Percentiles rank a stretch among this genome's conserved stretches.
phyloP scores from a whole-genome alignment of 2,329 filamentous ascomycete genomes.

The Pleurostoma richardsiae region DNA sequence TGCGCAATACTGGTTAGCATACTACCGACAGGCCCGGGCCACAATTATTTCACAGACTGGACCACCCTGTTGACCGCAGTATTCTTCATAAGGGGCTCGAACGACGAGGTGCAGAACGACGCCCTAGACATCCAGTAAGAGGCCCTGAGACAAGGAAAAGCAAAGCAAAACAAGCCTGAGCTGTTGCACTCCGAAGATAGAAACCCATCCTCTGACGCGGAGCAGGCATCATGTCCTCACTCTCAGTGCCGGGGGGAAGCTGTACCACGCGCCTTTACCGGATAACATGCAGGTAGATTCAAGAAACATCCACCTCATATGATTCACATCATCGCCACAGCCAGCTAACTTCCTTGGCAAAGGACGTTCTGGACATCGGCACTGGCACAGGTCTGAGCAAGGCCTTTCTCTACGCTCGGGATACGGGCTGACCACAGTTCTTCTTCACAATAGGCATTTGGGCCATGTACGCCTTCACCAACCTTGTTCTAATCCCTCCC shows the following conservation, averaged over 20 bases:
- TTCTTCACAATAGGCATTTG: slow-evolving; percentile 19
- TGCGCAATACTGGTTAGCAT: slow-evolving; percentile 8
- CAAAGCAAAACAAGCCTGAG: not conserved
- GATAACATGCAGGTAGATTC: slow-evolving; percentile 9
- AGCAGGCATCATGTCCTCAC: slow-evolving; percentile 18
- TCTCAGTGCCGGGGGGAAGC: slow-evolving; percentile 14
- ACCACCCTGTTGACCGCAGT: not conserved
- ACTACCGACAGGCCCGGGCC: too few species aligned
- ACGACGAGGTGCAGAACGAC: slow-evolving; percentile 24
- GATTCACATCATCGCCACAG: not conserved
- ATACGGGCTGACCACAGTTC: not conserved
- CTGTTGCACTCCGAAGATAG: too few species aligned
- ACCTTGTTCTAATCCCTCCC: not conserved
- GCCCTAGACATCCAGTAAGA: slow-evolving; percentile 21
- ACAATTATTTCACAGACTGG: not conserved
- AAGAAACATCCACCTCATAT: not conserved
- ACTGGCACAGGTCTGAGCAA: slow-evolving; percentile 43
- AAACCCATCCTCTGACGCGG: not conserved
- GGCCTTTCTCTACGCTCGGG: not conserved
- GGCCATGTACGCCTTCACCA: slow-evolving; percentile 24
- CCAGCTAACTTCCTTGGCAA: not conserved
- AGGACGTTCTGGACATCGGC: slow-evolving; percentile 42
- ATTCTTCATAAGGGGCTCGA: slow-evolving; percentile 11
- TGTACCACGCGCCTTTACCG: slow-evolving; percentile 17
- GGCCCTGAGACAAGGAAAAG: too few species aligned